Evolutionary conservation across 768 basidiomycete species (phyloP).

Genomic region (Sarcomyxa edulis): DNA sequence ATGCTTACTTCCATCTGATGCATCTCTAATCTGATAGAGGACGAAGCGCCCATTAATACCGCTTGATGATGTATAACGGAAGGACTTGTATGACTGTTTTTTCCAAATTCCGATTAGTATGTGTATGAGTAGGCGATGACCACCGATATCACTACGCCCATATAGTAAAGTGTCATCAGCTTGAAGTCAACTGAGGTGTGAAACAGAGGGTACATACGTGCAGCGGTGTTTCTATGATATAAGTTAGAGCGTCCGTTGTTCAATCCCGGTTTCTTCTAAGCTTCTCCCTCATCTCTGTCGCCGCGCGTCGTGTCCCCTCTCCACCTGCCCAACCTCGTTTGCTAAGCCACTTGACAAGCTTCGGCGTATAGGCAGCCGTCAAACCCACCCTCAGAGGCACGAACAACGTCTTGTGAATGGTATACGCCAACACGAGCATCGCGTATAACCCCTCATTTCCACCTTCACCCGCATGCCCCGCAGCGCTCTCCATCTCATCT

Average conservation of each 20-base stretch:
- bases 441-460: slow-evolving; percentile 82
- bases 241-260: background rate
- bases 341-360: slow-evolving; percentile 82
- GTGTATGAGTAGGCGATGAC: background rate
- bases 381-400: slow-evolving; percentile 85
- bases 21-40: slow-evolving; percentile 11
- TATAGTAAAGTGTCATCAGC: background rate
- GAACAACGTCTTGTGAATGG: slow-evolving; percentile 92
- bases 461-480: slow-evolving; percentile 19
- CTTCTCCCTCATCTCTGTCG: slow-evolving; percentile 42
- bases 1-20: slow-evolving; percentile 1
- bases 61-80: slow-evolving; percentile 1
- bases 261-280: slow-evolving; percentile 26
- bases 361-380: slow-evolving; percentile 82
- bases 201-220: background rate
- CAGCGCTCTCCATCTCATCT: slow-evolving; percentile 52
- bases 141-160: background rate
- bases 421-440: slow-evolving; percentile 89
- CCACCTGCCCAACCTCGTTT: slow-evolving; percentile 76
- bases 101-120: too few species aligned
- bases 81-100: too few species aligned
- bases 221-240: slow-evolving; percentile 1
- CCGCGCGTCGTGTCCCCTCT: slow-evolving; percentile 64
- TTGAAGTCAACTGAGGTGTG: slow-evolving; percentile 1
- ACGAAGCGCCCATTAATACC: slow-evolving; percentile 15